Evolutionary conservation across 2,329 filamentous ascomycete species (phyloP).

Genomic region (Dissoconium aciculare): DNA sequence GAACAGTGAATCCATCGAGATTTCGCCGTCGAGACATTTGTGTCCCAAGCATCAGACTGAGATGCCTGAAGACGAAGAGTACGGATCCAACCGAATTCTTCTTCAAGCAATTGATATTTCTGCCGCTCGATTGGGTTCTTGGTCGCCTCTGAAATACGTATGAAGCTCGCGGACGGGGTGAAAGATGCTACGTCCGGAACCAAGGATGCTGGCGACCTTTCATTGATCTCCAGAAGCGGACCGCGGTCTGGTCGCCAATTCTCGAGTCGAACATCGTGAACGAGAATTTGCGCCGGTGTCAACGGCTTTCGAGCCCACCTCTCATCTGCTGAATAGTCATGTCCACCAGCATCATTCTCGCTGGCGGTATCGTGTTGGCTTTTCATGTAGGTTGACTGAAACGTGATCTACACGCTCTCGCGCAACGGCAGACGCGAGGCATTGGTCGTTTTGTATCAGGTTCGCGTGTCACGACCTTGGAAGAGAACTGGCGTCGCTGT

Average conservation of each 20-base stretch:
- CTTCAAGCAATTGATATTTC: slow-evolving; percentile 22
- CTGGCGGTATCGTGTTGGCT: too few relatives aligned
- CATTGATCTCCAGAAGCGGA: slow-evolving; percentile 27
- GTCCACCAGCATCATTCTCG: too few relatives aligned
- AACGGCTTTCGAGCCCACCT: slow-evolving; percentile 27
- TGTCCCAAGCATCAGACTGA: slow-evolving; percentile 21
- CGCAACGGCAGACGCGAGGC: too few relatives aligned
- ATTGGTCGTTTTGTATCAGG: too few relatives aligned
- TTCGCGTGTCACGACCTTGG: too few relatives aligned
- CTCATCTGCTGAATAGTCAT: slow-evolving; percentile 24
- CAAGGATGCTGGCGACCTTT: slow-evolving; percentile 23
- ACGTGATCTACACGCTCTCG: too few relatives aligned
- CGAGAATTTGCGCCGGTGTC: slow-evolving; percentile 26
- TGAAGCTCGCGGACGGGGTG: slow-evolving; percentile 11
- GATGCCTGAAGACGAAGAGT: slow-evolving; percentile 22
- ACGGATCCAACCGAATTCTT: slow-evolving; percentile 31
- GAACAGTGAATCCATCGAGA: slow-evolving; percentile 31
- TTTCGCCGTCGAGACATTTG: slow-evolving; percentile 15
- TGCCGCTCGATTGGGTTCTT: slow-evolving; percentile 25
- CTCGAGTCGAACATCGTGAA: slow-evolving; percentile 28
- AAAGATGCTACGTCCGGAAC: slow-evolving; percentile 18
- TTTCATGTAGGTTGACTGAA: too few relatives aligned
- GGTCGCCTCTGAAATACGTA: slow-evolving; percentile 14
- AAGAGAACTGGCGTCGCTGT: too few relatives aligned
- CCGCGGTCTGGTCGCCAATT: slow-evolving; percentile 19